phyloP scores from a whole-genome alignment of 2,329 filamentous ascomycete species.

The Aaosphaeria pasadenensis region DNA sequence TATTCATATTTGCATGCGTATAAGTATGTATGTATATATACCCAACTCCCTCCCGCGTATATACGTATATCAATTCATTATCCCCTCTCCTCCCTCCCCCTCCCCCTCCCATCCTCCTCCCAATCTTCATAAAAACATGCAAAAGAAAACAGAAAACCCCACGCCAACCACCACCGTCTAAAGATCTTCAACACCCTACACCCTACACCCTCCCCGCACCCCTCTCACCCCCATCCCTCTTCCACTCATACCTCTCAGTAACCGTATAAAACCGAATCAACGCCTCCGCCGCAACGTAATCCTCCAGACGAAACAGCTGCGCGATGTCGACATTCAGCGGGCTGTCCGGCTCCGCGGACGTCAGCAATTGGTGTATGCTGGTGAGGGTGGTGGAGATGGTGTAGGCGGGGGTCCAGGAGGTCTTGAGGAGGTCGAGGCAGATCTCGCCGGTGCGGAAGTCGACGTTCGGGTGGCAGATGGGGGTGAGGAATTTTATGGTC shows the following conservation, averaged over 20 bases:
- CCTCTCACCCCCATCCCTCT: constrained; percentile 1
- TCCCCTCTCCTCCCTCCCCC: no score
- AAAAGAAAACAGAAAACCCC: no score
- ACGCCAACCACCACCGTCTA: background rate
- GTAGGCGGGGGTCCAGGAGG: constrained; percentile 80
- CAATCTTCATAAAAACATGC: no score
- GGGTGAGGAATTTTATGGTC: constrained; percentile 70
- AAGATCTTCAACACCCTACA: background rate
- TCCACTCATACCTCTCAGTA: constrained; percentile 45
- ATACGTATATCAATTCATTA: no score
- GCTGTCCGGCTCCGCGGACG: constrained; percentile 67
- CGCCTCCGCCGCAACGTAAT: constrained; percentile 64
- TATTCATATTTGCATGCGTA: no score
- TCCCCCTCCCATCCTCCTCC: no score
- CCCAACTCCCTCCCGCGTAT: no score
- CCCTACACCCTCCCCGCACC: background rate
- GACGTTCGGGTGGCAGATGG: constrained; percentile 41
- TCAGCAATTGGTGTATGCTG: constrained; percentile 67
- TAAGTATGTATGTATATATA: no score
- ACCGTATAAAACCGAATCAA: constrained; percentile 71
- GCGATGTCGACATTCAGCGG: constrained; percentile 80
- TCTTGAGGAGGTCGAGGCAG: constrained; percentile 81
- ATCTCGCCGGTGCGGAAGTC: constrained; percentile 73
- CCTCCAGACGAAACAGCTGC: constrained; percentile 65
- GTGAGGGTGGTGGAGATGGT: constrained; percentile 73